Base-by-base conservation (phyloP, 148 eudicot genomes). In the Pharnaceum exiguum region DNA sequence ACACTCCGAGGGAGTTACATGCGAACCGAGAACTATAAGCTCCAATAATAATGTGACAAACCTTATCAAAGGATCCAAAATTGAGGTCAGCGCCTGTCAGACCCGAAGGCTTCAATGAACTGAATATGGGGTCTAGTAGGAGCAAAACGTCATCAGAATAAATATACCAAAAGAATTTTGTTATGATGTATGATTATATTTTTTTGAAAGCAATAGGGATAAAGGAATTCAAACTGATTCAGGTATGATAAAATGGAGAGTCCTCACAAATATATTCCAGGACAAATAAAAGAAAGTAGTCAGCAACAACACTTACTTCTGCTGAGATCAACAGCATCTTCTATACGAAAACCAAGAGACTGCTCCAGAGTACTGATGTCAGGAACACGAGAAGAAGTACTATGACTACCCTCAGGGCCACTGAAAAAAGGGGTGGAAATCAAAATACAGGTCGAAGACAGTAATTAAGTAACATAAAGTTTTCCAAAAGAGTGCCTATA, bases 281-380 rank as follows among this genome's bases (percentile, higher is more conserved):
- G 29, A 57, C 62, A 57, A 62, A 24, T 19, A 61, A 52, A 40
- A 55, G 61, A 60, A 24, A n/a, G n/a, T n/a, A n/a, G n/a, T n/a
- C n/a, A n/a, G 10, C 42, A 71, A 15, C 10, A 29, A 67, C 33
- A 68, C 85, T 69, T 73, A 90, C 91, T 73, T 79, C 80, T 75
- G 62, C 65, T 71, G 59, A 57, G 58, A 67, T 80, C 76, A 66
- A 80, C 64, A 63, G 79, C 73, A 72, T 80, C 86, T 54, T 80
- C 91, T 18, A 75, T 62, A 43, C 70, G 80, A 60, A 75, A 84
- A 57, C 82, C 89, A 32, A 83, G 84, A 62, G 87, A 80, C 62
- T 89, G 94, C 66, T 90, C 97, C 49, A 75, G 66, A n/a, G 69
- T 62, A 31, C 84, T 81, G 46, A 71, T 72, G 33, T 84, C 81